Conservation (phyloP, 768 basidiomycete species). For the Cystobasidium onofrii region DNA sequence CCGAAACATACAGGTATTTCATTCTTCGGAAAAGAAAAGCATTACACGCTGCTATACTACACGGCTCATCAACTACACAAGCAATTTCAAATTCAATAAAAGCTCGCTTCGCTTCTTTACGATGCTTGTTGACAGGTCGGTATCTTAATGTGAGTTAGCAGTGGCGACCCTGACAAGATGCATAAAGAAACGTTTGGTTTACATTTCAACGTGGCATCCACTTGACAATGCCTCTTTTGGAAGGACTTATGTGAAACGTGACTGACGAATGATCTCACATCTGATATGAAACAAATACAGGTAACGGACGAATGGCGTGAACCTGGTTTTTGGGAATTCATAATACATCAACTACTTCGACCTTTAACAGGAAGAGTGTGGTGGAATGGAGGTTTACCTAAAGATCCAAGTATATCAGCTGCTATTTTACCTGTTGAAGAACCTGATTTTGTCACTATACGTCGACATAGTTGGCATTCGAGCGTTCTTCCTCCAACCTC, state of each 20-base stretch:
- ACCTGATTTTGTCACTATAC: constrained; percentile 37
- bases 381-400: constrained; percentile 42
- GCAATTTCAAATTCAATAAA: neutral
- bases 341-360: constrained; percentile 15
- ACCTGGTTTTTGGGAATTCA: constrained; percentile 10
- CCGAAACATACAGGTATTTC: neutral
- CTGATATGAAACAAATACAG: neutral
- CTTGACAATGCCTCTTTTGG: no score
- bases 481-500: neutral
- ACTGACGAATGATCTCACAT: no score
- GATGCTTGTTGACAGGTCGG: constrained; percentile 3
- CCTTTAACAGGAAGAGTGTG: constrained; percentile 35
- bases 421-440: constrained; percentile 40
- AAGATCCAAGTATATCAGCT: constrained; percentile 40
- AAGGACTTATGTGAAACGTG: no score
- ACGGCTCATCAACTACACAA: neutral
- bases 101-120: constrained; percentile 8
- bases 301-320: constrained; percentile 32
- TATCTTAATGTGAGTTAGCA: constrained; percentile 16
- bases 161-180: no score
- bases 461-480: neutral
- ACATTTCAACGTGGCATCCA: neutral
- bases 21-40: constrained; percentile 8
- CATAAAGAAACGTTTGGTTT: no score
- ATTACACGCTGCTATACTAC: neutral